phyloP scores from a whole-genome alignment of 805 yeast species.

The Cyberlindnera americana region DNA sequence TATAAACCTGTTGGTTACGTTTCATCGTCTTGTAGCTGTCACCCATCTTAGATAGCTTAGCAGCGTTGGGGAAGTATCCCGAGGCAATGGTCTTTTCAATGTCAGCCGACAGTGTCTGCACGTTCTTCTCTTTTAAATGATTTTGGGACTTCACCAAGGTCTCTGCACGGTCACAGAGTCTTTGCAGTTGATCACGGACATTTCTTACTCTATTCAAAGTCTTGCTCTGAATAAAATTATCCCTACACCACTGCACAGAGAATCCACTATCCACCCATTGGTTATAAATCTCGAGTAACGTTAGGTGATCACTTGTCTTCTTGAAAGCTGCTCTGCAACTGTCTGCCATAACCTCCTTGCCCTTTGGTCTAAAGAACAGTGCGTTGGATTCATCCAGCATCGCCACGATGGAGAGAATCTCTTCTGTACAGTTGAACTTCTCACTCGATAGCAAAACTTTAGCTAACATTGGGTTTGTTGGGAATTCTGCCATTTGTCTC shows the following conservation, averaged over 20 bases:
- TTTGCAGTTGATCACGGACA: slow-evolving; percentile 64
- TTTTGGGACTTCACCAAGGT: slow-evolving; percentile 35
- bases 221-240: slow-evolving; percentile 74
- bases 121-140: slow-evolving; percentile 27
- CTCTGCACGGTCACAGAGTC: slow-evolving; percentile 54
- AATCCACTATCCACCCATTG: slow-evolving; percentile 69
- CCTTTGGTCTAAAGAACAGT: slow-evolving; percentile 67
- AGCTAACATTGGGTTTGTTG: slow-evolving; percentile 87
- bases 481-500: slow-evolving; percentile 83
- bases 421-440: slow-evolving; percentile 57
- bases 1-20: slow-evolving; percentile 65
- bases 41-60: slow-evolving; percentile 76
- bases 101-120: slow-evolving; percentile 58
- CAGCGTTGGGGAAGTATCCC: slow-evolving; percentile 97
- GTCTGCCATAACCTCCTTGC: slow-evolving; percentile 63
- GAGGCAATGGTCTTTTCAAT: slow-evolving; percentile 81
- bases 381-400: slow-evolving; percentile 80
- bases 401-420: slow-evolving; percentile 69
- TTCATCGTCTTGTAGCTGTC: slow-evolving; percentile 61
- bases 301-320: slow-evolving; percentile 67
- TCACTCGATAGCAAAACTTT: slow-evolving; percentile 67
- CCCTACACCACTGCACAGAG: slow-evolving; percentile 80
- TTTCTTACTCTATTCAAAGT: slow-evolving; percentile 66
- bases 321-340: slow-evolving; percentile 54
- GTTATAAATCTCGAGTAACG: slow-evolving; percentile 69